A percentile compares a stretch with the other conserved stretches of the same genome.
Conservation (phyloP, 2,329 filamentous ascomycete genomes). For the Epichloe amarillans region DNA sequence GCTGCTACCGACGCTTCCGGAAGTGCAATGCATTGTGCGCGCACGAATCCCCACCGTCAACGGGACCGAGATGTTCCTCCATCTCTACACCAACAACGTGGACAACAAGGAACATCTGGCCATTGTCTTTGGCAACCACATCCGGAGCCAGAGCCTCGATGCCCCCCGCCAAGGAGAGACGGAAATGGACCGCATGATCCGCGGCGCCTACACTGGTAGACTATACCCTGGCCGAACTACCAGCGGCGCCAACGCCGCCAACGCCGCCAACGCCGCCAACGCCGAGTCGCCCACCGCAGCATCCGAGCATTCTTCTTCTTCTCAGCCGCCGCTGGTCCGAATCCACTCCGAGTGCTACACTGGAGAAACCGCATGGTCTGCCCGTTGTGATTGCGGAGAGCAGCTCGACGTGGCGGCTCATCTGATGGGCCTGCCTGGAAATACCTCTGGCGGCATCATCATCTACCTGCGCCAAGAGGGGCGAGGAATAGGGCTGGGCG, state of each 20-base stretch:
- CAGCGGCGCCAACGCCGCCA: conserved; percentile 38
- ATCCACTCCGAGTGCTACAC: conserved; percentile 99
- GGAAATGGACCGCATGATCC: conserved; percentile 81
- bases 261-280: conserved; percentile 17
- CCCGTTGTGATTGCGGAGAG: conserved; percentile 93
- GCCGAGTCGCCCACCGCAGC: conserved; percentile 6
- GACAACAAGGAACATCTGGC: conserved; percentile 95
- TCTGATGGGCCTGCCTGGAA: conserved; percentile 65
- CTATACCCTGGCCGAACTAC: conserved; percentile 74
- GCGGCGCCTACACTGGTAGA: conserved; percentile 82
- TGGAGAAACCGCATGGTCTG: conserved; percentile 96
- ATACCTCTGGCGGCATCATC: conserved; percentile 67
- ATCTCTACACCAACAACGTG: conserved; percentile 83
- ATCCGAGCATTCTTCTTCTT: not conserved
- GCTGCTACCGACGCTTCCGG: conserved; percentile 61
- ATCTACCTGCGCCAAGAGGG: conserved; percentile 94
- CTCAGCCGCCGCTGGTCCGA: conserved; percentile 56
- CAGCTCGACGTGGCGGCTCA: conserved; percentile 93
- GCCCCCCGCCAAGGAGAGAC: conserved; percentile 62
- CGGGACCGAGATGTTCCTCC: conserved; percentile 92
- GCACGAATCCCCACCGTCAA: conserved; percentile 87
- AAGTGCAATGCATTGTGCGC: conserved; percentile 87
- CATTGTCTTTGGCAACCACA: conserved; percentile 85
- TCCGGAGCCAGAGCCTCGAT: conserved; percentile 62
- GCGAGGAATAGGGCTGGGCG: conserved; percentile 82